Evolutionary conservation across 306 rosid species (phyloP).

Genomic region (Hippophae tibetana): DNA sequence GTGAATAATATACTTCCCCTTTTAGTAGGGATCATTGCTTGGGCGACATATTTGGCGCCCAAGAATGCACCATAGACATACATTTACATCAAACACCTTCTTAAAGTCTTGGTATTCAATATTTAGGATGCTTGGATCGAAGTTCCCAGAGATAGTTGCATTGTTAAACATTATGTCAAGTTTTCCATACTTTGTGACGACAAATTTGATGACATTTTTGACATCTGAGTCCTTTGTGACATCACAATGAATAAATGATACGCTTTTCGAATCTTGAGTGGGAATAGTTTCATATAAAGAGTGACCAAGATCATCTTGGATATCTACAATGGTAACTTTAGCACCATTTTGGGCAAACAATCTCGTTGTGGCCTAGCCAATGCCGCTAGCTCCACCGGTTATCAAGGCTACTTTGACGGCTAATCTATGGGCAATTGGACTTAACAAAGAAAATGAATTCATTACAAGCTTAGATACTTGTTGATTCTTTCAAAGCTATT

Average conservation of each 20-base stretch:
- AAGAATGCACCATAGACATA: constrained; percentile 44
- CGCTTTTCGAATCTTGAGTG: not conserved
- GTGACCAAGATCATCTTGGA: constrained; percentile 41
- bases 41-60: constrained; percentile 47
- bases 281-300: constrained; percentile 22
- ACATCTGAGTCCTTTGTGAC: constrained; percentile 34
- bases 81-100: constrained; percentile 38
- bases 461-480: too few species aligned
- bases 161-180: constrained; percentile 52
- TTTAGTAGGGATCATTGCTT: constrained; percentile 33
- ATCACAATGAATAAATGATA: constrained; percentile 37
- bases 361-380: constrained; percentile 39
- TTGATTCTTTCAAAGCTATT: too few species aligned
- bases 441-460: too few species aligned
- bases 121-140: not conserved
- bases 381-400: constrained; percentile 55
- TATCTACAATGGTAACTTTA: constrained; percentile 36
- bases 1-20: constrained; percentile 44
- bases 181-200: constrained; percentile 30
- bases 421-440: constrained; percentile 21
- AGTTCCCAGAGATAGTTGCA: constrained; percentile 33
- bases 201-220: constrained; percentile 23
- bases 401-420: constrained; percentile 51
- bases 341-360: constrained; percentile 40
- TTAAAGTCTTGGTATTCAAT: constrained; percentile 19